A percentile compares a stretch with the other conserved stretches of the same genome.
Evolutionary conservation across 148 eudicot species (phyloP).

Genomic region (Salicornia ramosissima): DNA sequence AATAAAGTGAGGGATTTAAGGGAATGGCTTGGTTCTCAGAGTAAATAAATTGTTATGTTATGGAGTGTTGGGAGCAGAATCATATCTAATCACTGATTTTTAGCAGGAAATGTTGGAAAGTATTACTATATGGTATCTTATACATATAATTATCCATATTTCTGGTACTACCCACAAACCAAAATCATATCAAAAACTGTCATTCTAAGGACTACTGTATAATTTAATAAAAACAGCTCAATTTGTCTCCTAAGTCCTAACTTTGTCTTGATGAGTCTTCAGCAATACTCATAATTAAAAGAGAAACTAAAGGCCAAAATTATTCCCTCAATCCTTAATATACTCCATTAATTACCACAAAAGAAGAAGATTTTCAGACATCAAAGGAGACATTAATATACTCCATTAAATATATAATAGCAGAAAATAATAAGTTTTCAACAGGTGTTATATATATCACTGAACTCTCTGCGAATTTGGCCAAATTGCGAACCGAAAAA

Average conservation of each 20-base stretch:
- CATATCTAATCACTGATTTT: constrained; percentile 18
- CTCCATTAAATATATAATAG: background rate
- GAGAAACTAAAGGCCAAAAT: constrained; percentile 21
- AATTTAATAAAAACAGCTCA: constrained; percentile 27
- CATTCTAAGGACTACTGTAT: constrained; percentile 6
- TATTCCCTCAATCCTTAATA: constrained; percentile 23
- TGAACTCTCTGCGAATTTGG: too few relatives aligned
- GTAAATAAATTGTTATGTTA: background rate
- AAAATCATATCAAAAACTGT: constrained; percentile 23
- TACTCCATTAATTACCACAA: too few relatives aligned
- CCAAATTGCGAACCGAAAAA: too few relatives aligned
- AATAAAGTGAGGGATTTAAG: constrained; percentile 1
- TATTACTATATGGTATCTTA: background rate
- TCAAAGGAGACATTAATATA: background rate
- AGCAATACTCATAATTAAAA: constrained; percentile 28
- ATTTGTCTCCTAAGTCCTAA: constrained; percentile 25
- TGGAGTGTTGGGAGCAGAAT: constrained; percentile 5
- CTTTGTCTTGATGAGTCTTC: constrained; percentile 39
- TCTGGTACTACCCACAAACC: constrained; percentile 26
- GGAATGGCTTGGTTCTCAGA: background rate
- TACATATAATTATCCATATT: constrained; percentile 17
- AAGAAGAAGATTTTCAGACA: constrained; percentile 20
- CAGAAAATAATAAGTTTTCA: background rate
- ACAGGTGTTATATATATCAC: too few relatives aligned
- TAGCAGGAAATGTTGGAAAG: constrained; percentile 19